Evolutionary conservation across 768 basidiomycete species (phyloP).

Genomic region (Suillus cothurnatus): DNA sequence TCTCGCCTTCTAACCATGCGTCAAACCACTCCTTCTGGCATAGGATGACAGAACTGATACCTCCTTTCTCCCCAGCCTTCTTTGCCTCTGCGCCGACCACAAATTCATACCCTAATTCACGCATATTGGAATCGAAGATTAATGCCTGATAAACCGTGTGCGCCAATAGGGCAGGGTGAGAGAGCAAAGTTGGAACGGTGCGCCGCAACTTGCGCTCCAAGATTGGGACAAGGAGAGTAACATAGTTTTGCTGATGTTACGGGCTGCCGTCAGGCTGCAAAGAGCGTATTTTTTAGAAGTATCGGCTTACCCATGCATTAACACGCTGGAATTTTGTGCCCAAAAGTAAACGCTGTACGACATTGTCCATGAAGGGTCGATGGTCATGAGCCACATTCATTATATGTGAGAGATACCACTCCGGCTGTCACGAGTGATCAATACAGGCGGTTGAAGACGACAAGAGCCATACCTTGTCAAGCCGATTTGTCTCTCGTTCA

Average conservation of each 20-base stretch:
- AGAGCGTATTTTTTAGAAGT: constrained; percentile 2
- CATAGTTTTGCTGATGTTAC: constrained; percentile 74
- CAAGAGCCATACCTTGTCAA: constrained; percentile 73
- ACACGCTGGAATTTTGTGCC: constrained; percentile 63
- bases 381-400: constrained; percentile 89
- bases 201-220: constrained; percentile 74
- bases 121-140: constrained; percentile 78
- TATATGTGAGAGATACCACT: constrained; percentile 96
- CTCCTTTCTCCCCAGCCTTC: constrained; percentile 58
- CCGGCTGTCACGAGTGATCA: constrained; percentile 60
- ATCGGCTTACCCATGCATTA: constrained; percentile 70
- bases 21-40: constrained; percentile 89
- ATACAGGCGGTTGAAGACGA: neutral
- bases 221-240: constrained; percentile 72
- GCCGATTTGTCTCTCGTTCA: constrained; percentile 79
- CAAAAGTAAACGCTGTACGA: constrained; percentile 71
- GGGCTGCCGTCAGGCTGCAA: constrained; percentile 3
- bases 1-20: constrained; percentile 88
- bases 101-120: constrained; percentile 72
- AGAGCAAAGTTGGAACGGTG: constrained; percentile 71
- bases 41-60: constrained; percentile 80
- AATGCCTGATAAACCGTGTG: constrained; percentile 96
- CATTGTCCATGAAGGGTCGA: constrained; percentile 70
- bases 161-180: constrained; percentile 83
- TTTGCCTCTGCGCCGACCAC: constrained; percentile 25